phyloP scores from a whole-genome alignment of 768 basidiomycete genomes.

The Mycena rosella region DNA sequence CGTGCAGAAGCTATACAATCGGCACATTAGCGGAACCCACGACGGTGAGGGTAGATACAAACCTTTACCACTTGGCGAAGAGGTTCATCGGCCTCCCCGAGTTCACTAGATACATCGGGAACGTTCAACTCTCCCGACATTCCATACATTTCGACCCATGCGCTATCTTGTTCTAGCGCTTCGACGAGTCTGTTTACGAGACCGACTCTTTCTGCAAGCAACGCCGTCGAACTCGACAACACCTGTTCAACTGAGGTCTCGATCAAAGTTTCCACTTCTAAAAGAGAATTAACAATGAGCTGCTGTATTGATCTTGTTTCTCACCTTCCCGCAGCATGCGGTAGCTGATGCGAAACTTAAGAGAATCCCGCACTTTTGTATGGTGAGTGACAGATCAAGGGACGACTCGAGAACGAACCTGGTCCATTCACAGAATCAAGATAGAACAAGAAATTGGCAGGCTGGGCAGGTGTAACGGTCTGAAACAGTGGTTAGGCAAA shows the following conservation, averaged over 20 bases:
- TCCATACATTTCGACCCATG: conserved; percentile 79
- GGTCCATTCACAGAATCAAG: conserved; percentile 74
- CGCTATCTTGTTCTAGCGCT: conserved; percentile 70
- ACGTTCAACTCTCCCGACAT: conserved; percentile 78
- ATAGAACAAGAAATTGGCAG: conserved; percentile 85
- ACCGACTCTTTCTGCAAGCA: conserved; percentile 54
- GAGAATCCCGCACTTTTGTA: conserved; percentile 68
- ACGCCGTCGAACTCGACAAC: conserved; percentile 50
- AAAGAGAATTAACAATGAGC: conserved; percentile 16
- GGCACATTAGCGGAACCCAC: neutral
- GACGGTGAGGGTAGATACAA: neutral
- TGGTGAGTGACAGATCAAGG: conserved; percentile 21
- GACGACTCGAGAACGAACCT: conserved; percentile 54
- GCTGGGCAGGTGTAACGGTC: conserved; percentile 82
- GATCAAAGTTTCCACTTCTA: conserved; percentile 79
- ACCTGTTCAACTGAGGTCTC: conserved; percentile 61
- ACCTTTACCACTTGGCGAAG: conserved; percentile 52
- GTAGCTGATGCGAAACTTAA: conserved; percentile 78
- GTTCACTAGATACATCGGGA: conserved; percentile 55
- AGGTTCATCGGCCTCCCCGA: conserved; percentile 46
- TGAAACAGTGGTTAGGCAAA: conserved; percentile 46
- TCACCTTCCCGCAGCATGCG: conserved; percentile 87
- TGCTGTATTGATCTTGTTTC: conserved; percentile 11
- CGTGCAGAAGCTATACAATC: conserved; percentile 55
- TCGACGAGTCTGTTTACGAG: conserved; percentile 66